phyloP scores from a whole-genome alignment of 2,329 filamentous ascomycete genomes.

The Davidsoniella eucalypti region DNA sequence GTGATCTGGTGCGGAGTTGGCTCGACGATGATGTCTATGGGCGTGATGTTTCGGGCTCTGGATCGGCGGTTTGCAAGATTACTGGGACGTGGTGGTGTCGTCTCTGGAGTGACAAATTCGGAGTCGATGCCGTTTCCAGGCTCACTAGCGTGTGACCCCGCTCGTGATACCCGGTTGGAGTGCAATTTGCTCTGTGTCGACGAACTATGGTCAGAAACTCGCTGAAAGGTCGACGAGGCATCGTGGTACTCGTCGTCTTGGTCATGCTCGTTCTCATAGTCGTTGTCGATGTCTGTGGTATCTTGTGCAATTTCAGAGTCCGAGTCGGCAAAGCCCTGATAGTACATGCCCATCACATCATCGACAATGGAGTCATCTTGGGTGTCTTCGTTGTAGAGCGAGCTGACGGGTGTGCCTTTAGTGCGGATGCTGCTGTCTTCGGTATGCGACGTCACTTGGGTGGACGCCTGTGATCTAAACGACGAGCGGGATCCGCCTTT shows the following conservation, averaged over 20 bases:
- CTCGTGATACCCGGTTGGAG: neutral
- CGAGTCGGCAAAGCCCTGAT: conserved; percentile 38
- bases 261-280: conserved; percentile 19
- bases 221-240: neutral
- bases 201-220: neutral
- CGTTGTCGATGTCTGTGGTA: conserved; percentile 14
- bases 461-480: conserved; percentile 38
- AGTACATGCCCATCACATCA: conserved; percentile 56
- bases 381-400: conserved; percentile 28
- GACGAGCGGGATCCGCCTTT: conserved; percentile 38
- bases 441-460: conserved; percentile 48
- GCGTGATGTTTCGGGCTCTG: conserved; percentile 10
- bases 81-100: neutral
- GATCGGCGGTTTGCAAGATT: conserved; percentile 8
- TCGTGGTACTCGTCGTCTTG: conserved; percentile 10
- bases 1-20: conserved; percentile 9
- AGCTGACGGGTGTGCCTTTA: conserved; percentile 60
- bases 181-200: neutral
- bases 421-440: conserved; percentile 71
- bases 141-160: neutral
- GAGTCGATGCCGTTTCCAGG: neutral
- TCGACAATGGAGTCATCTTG: conserved; percentile 46
- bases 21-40: conserved; percentile 3
- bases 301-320: conserved; percentile 16
- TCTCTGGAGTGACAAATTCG: neutral